Evolutionary conservation across 768 basidiomycete species (phyloP).

Genomic region (Epithele typhae): DNA sequence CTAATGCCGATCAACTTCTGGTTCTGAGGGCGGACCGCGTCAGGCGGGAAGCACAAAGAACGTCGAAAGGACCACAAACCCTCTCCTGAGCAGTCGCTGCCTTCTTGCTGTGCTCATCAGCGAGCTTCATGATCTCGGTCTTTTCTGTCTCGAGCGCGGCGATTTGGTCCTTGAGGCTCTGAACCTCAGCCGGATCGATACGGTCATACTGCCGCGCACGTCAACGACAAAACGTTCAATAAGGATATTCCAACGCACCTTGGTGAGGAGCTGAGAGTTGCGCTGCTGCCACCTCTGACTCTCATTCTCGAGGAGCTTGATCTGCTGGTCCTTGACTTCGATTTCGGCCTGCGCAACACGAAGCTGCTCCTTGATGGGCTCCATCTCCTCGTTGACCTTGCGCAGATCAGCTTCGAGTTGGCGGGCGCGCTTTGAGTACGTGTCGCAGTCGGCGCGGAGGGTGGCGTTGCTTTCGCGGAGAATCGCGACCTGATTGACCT

Average conservation of each 20-base stretch:
- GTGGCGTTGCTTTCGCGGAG: conserved; percentile 87
- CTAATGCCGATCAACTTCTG: conserved; percentile 13
- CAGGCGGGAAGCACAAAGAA: too few species aligned
- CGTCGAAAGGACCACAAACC: too few species aligned
- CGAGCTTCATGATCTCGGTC: conserved; percentile 11
- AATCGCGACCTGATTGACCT: conserved; percentile 83
- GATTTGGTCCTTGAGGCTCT: conserved; percentile 72
- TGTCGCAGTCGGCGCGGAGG: conserved; percentile 71
- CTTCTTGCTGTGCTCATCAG: background rate
- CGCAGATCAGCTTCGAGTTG: conserved; percentile 65
- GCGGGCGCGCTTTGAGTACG: conserved; percentile 60
- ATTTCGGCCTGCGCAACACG: conserved; percentile 67
- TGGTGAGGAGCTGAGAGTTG: conserved; percentile 73
- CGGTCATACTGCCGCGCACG: conserved; percentile 63
- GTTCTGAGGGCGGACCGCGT: conserved; percentile 5
- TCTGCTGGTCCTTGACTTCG: conserved; percentile 62
- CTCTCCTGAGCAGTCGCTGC: background rate
- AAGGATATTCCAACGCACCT: conserved; percentile 39
- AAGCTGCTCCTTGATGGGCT: conserved; percentile 71
- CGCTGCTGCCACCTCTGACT: conserved; percentile 81
- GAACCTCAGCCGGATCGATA: conserved; percentile 81
- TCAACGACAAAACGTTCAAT: background rate
- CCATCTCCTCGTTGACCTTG: conserved; percentile 54
- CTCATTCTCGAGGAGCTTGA: conserved; percentile 70
- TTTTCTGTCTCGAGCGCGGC: conserved; percentile 34